Evolutionary conservation across 257 asterid genomes (phyloP).

Genomic region (Prunella vulgaris): DNA sequence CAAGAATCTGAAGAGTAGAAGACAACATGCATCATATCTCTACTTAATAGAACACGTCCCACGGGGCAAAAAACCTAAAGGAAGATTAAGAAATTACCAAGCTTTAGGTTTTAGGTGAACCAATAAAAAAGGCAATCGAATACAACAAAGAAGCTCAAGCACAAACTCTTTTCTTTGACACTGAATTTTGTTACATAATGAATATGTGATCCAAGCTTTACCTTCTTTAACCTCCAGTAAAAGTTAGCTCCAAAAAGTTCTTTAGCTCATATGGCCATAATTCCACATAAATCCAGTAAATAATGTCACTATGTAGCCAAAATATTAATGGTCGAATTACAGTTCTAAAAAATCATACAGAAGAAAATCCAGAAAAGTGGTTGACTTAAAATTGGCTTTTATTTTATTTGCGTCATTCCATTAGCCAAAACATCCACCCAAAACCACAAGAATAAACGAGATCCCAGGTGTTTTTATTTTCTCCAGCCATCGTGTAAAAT

Average conservation of each 20-base stretch:
- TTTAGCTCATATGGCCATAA: conserved; percentile 84
- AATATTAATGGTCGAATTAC: not conserved
- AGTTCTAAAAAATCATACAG: not conserved
- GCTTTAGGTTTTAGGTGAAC: conserved; percentile 71
- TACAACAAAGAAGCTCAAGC: conserved; percentile 80
- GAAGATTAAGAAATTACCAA: conserved; percentile 16
- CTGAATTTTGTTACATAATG: conserved; percentile 73
- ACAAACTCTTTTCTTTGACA: conserved; percentile 83
- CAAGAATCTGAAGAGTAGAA: not conserved
- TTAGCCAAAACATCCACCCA: not conserved
- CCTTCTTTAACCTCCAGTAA: no score
- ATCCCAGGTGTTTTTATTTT: not conserved
- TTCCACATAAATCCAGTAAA: not conserved
- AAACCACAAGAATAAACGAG: not conserved
- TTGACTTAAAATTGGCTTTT: not conserved
- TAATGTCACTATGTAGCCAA: not conserved
- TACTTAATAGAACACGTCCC: not conserved
- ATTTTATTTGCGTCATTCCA: not conserved
- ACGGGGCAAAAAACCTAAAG: not conserved
- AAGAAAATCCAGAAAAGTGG: not conserved
- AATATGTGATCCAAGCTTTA: conserved; percentile 70
- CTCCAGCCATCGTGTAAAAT: not conserved
- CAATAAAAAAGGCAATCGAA: conserved; percentile 61
- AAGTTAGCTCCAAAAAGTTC: conserved; percentile 65
- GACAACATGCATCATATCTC: not conserved